Conservation (phyloP, 1,284 basidiomycete genomes). For the Tilletia walkeri region DNA sequence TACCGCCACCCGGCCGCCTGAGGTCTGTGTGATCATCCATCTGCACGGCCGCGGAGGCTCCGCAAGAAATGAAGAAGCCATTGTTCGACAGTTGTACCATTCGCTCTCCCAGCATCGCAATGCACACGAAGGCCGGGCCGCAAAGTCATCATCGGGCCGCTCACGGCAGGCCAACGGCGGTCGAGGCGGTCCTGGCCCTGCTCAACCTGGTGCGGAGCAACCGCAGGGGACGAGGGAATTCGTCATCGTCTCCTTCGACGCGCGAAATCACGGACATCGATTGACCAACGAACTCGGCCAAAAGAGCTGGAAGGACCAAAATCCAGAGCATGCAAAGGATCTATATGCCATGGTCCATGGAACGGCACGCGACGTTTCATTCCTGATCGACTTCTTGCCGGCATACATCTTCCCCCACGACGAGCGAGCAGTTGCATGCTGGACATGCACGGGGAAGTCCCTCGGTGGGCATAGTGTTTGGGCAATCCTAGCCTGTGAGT, state of each 20-base stretch:
- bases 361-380: slow-evolving; percentile 72
- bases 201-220: background rate
- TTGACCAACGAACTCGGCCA: slow-evolving; percentile 46
- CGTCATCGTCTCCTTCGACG: slow-evolving; percentile 55
- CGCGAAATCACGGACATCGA: slow-evolving; percentile 56
- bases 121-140: background rate
- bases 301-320: slow-evolving; percentile 55
- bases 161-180: slow-evolving; percentile 18
- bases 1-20: slow-evolving; percentile 35
- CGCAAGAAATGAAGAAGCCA: slow-evolving; percentile 43
- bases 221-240: slow-evolving; percentile 34
- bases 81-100: slow-evolving; percentile 45
- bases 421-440: slow-evolving; percentile 67
- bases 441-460: slow-evolving; percentile 69
- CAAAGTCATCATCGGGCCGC: background rate
- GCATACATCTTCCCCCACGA: slow-evolving; percentile 72
- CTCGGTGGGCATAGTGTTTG: slow-evolving; percentile 77
- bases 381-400: slow-evolving; percentile 77
- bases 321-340: slow-evolving; percentile 49
- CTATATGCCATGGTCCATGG: slow-evolving; percentile 60
- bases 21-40: slow-evolving; percentile 46
- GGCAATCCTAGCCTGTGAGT: slow-evolving; percentile 61
- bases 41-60: slow-evolving; percentile 49
- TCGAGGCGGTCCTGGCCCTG: slow-evolving; percentile 11
- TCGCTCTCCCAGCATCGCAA: slow-evolving; percentile 31